Base-by-base conservation (phyloP, 768 basidiomycete species). In the Leccinellum luteum region DNA sequence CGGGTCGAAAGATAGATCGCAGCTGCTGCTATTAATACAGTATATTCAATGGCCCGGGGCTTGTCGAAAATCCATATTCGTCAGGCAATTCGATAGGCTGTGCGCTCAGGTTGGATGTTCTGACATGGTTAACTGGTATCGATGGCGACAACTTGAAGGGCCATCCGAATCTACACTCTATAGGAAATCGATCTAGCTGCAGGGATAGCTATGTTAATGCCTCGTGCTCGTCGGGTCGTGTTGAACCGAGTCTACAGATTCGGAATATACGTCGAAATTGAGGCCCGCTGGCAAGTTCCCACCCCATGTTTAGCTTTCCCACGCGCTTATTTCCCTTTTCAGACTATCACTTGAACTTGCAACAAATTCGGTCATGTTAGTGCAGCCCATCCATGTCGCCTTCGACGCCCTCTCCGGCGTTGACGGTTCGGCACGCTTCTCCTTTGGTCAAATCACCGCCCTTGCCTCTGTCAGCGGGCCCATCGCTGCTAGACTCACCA, bases 381-480 rank as follows among this genome's bases (percentile, higher is more conserved):
- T n/a, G 2, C 51, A 51, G n/a, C 43, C 54, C 27, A 61, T 73
- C 44, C 57, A 58, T 41, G 78, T 89, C 38, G 69, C 72, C 6
- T 87, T 83, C 59, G 85, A 87, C 50, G 76, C 75, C 0, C 77
- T 91, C 9, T 82, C 84, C n/a, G 78, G 87, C 51, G 87, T 85
- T 21, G 90, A 92, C 60, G 89, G 89, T 1, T 90, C 89, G 3
- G 89, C 88, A 2, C 78, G 84, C 25, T 92, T 92, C 64, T 82
- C 58, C 0, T 59, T 56, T 19, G 63, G 35, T 10, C n/a, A 50
- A 19, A 58, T 54, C 51, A 55, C 64, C 69, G 87, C 85, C 3
- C 70, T 92, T 19, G 84, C 87, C 8, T 91, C 91, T 5, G 69
- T 92, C 34, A 90, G 89, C 14, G 92, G 92, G 0, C 92, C 92